These are phyloP conservation scores for Xerocomellus intermedius DNA, from an alignment of 768 basidiomycete species.

Conservation along the genomic window DNA sequence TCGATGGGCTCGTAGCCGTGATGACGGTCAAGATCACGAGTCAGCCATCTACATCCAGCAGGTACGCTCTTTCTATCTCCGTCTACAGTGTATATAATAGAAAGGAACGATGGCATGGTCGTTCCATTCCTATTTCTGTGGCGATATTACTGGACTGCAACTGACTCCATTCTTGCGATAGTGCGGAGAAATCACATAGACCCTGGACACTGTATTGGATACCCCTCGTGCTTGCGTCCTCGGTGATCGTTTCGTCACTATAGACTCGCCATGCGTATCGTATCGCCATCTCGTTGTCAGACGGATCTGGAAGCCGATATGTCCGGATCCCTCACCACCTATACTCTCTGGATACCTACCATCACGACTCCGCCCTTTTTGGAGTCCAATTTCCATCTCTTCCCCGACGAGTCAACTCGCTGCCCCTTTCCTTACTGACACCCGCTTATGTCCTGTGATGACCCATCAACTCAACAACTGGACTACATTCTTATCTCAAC, in stretches of 20 bases:
- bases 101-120: neutral
- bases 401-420: neutral
- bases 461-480: neutral
- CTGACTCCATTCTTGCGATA: constrained; percentile 7
- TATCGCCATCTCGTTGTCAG: neutral
- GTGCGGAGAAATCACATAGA: constrained; percentile 15
- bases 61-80: constrained; percentile 12
- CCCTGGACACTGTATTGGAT: constrained; percentile 12
- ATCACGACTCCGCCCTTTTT: neutral
- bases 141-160: too few species aligned
- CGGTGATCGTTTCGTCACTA: constrained; percentile 6
- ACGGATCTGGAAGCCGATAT: neutral
- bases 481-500: neutral
- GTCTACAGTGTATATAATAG: neutral
- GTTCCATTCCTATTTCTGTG: neutral
- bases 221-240: constrained; percentile 13
- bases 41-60: constrained; percentile 28
- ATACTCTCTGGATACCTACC: neutral
- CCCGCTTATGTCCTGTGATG: neutral
- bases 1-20: constrained; percentile 83
- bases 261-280: neutral
- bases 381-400: neutral
- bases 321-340: too few species aligned
- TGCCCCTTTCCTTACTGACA: neutral
- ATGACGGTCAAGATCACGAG: constrained; percentile 65